Conservation (phyloP, 83 land plant genomes). For the Picea abies region DNA sequence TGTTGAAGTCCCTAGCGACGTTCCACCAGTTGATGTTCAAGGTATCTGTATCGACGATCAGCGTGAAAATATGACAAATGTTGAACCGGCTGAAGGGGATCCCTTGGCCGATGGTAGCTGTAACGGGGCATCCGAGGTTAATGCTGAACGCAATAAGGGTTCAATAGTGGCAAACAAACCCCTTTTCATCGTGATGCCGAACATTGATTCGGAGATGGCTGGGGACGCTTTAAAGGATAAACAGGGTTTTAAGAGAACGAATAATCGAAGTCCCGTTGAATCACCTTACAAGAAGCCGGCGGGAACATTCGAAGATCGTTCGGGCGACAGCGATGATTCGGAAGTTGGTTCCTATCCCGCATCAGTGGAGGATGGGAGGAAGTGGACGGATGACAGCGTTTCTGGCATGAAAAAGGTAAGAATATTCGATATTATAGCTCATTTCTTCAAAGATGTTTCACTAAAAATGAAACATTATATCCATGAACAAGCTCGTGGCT, state of each 20-base stretch:
- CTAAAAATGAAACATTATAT: background rate
- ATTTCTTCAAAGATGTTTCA: background rate
- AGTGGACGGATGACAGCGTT: background rate
- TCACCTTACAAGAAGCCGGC: background rate
- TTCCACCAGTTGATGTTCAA: background rate
- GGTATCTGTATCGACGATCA: background rate
- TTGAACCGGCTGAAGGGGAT: background rate
- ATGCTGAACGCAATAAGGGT: background rate
- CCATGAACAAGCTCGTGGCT: background rate
- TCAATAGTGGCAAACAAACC: background rate
- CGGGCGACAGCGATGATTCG: slow-evolving; percentile 13
- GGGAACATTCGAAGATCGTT: background rate
- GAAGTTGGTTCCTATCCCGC: background rate
- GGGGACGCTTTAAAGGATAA: background rate
- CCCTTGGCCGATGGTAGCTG: background rate
- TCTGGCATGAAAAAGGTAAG: slow-evolving; percentile 8
- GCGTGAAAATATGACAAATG: background rate
- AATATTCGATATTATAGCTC: background rate
- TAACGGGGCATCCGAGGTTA: background rate
- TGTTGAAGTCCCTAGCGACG: background rate
- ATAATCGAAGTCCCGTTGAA: background rate
- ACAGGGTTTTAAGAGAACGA: background rate
- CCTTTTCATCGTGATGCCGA: too few species aligned
- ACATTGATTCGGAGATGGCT: background rate
- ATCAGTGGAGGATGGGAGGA: background rate